Evolutionary conservation across 2,329 filamentous ascomycete species (phyloP).

Genomic region (Hymenotorrendiella dingleyae): DNA sequence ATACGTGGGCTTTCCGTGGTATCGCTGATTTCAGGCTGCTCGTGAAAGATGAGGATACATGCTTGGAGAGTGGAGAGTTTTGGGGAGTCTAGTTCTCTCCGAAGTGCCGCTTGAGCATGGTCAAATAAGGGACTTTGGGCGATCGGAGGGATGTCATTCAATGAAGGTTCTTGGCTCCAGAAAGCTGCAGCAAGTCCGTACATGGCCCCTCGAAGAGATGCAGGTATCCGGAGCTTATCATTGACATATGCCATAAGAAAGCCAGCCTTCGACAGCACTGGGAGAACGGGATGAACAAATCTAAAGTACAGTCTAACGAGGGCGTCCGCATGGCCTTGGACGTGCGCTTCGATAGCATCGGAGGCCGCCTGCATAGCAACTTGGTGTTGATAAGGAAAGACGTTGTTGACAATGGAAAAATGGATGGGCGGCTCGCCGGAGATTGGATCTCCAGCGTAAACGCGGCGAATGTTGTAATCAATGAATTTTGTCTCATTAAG

Average conservation of each 20-base stretch:
- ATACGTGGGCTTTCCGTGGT: constrained; percentile 42
- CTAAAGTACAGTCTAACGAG: constrained; percentile 41
- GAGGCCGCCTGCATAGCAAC: constrained; percentile 35
- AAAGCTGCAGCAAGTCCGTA: constrained; percentile 40
- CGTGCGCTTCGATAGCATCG: constrained; percentile 37
- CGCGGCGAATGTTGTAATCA: constrained; percentile 40
- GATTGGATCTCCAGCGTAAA: constrained; percentile 32
- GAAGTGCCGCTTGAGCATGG: constrained; percentile 37
- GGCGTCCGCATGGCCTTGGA: constrained; percentile 35
- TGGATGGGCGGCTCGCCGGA: constrained; percentile 38
- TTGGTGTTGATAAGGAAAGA: constrained; percentile 39
- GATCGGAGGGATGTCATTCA: constrained; percentile 32
- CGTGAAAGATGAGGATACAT: constrained; percentile 40
- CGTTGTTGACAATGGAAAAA: constrained; percentile 40
- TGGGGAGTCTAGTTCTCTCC: constrained; percentile 41
- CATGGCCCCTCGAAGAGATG: constrained; percentile 39
- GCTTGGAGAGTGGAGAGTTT: constrained; percentile 42
- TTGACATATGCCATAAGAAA: constrained; percentile 36
- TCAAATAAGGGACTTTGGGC: constrained; percentile 38
- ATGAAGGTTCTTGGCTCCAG: constrained; percentile 33
- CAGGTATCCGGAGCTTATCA: constrained; percentile 36
- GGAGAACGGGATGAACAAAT: constrained; percentile 40
- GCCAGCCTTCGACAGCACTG: constrained; percentile 39
- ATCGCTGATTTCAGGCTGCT: constrained; percentile 39
- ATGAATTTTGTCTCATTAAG: constrained; percentile 39